Percentiles rank a stretch among this genome's conserved stretches.
Conservation (phyloP, 192 early-diverging fungal species). For the Podila minutissima region DNA sequence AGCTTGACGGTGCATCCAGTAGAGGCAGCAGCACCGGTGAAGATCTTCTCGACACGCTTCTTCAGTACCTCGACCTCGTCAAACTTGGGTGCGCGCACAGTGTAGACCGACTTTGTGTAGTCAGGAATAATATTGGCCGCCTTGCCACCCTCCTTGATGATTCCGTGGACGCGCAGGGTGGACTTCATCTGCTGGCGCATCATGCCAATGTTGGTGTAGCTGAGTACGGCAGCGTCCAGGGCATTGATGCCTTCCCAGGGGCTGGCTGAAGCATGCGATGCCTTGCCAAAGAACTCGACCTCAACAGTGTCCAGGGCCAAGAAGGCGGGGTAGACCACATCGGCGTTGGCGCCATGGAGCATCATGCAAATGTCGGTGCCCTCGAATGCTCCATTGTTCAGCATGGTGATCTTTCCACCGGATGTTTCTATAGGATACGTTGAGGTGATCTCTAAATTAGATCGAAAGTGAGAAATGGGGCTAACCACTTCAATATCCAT, state of each 20-base stretch:
- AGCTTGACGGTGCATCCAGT: conserved; percentile 74
- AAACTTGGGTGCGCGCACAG: conserved; percentile 66
- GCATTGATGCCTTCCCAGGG: conserved; percentile 76
- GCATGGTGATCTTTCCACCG: conserved; percentile 79
- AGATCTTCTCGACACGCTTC: conserved; percentile 64
- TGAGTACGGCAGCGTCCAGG: conserved; percentile 74
- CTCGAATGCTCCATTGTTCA: conserved; percentile 75
- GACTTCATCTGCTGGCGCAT: conserved; percentile 81
- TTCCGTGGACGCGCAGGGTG: conserved; percentile 75
- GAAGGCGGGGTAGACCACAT: conserved; percentile 57
- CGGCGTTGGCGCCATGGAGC: conserved; percentile 76
- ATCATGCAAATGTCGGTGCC: conserved; percentile 81
- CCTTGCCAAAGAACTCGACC: conserved; percentile 78
- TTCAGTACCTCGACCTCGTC: conserved; percentile 63
- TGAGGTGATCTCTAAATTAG: too few relatives aligned
- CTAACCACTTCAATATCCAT: background rate
- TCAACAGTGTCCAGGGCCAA: conserved; percentile 55
- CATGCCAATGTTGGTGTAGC: conserved; percentile 74
- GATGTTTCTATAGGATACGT: background rate
- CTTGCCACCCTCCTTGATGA: conserved; percentile 81
- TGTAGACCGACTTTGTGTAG: conserved; percentile 66
- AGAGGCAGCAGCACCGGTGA: conserved; percentile 71
- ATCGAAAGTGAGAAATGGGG: background rate
- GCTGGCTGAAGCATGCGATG: conserved; percentile 74
- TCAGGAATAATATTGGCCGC: conserved; percentile 72